Conservation (phyloP, 1,284 basidiomycete genomes). For the Spongiforma sp. region DNA sequence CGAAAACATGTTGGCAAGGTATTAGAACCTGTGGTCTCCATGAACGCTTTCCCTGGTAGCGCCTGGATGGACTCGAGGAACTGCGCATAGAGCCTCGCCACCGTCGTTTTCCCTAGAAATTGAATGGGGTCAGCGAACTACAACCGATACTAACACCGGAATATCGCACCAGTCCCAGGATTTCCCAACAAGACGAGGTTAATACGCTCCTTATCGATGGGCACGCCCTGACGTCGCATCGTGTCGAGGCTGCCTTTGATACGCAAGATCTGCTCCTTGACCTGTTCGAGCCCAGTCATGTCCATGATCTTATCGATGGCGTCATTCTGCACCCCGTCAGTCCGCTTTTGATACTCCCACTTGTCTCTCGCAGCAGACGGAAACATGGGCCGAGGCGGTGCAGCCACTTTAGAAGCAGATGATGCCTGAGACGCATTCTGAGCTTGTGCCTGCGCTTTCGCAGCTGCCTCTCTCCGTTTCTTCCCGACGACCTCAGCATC, state of each 20-base stretch:
- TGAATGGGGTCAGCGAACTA: conserved; percentile 2
- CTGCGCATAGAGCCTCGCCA: conserved; percentile 65
- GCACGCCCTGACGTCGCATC: conserved; percentile 48
- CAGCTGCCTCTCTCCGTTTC: conserved; percentile 13
- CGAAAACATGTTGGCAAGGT: conserved; percentile 61
- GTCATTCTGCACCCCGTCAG: conserved; percentile 50
- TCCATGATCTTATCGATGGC: conserved; percentile 61
- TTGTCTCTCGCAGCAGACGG: conserved; percentile 44
- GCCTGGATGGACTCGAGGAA: conserved; percentile 60
- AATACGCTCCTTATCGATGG: conserved; percentile 56
- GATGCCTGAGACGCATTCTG: conserved; percentile 3
- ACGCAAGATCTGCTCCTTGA: conserved; percentile 54
- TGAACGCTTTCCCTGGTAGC: conserved; percentile 57
- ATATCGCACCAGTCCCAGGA: conserved; percentile 60
- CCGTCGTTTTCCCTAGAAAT: conserved; percentile 65
- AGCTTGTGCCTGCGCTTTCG: conserved; percentile 5
- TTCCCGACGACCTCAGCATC: conserved; percentile 23
- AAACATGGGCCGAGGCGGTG: conserved; percentile 23
- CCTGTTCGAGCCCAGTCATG: conserved; percentile 62
- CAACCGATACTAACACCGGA: background rate
- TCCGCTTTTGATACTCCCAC: conserved; percentile 55
- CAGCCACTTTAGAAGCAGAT: conserved; percentile 1
- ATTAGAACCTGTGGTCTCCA: conserved; percentile 69
- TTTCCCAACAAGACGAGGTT: conserved; percentile 64
- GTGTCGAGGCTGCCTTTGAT: conserved; percentile 59